phyloP scores from a whole-genome alignment of 176 grass and related monocot genomes.

The Alloteropsis semialata region DNA sequence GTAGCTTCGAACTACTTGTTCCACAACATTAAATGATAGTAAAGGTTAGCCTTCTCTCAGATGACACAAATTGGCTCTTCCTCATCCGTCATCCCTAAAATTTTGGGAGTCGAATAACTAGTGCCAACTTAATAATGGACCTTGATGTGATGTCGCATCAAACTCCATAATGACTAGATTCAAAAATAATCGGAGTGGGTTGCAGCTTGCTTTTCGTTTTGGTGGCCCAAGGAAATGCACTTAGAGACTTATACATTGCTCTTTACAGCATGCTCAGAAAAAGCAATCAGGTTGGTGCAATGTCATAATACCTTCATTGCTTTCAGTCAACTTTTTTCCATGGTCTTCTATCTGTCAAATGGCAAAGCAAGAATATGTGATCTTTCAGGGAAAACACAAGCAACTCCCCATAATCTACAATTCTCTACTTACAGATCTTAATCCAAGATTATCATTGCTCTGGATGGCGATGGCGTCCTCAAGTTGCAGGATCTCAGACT shows the following conservation, averaged over 20 bases:
- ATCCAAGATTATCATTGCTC: slow-evolving; percentile 63
- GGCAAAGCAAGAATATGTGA: slow-evolving; percentile 38
- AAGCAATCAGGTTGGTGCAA: slow-evolving; percentile 6
- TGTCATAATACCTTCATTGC: slow-evolving; percentile 59
- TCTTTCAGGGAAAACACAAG: slow-evolving; percentile 11
- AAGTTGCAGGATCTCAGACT: slow-evolving; percentile 93
- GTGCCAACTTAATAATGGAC: slow-evolving; percentile 29
- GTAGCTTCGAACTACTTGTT: background rate
- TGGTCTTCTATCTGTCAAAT: slow-evolving; percentile 65
- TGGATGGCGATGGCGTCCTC: slow-evolving; percentile 84
- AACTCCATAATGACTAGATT: slow-evolving; percentile 25
- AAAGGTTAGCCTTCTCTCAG: background rate
- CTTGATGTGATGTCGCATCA: slow-evolving; percentile 29
- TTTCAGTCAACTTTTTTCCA: slow-evolving; percentile 60
- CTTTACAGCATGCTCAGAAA: slow-evolving; percentile 6
- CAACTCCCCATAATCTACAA: slow-evolving; percentile 3
- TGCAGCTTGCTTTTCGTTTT: slow-evolving; percentile 6
- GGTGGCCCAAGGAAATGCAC: background rate
- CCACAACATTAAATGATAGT: background rate
- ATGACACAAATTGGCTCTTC: background rate
- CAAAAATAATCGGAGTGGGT: slow-evolving; percentile 20
- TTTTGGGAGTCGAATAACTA: background rate
- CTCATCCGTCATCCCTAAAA: slow-evolving; percentile 16
- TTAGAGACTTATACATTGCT: background rate
- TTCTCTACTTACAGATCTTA: slow-evolving; percentile 49